Evolutionary conservation across 148 eudicot species (phyloP).

Genomic region (Diospyros lotus): DNA sequence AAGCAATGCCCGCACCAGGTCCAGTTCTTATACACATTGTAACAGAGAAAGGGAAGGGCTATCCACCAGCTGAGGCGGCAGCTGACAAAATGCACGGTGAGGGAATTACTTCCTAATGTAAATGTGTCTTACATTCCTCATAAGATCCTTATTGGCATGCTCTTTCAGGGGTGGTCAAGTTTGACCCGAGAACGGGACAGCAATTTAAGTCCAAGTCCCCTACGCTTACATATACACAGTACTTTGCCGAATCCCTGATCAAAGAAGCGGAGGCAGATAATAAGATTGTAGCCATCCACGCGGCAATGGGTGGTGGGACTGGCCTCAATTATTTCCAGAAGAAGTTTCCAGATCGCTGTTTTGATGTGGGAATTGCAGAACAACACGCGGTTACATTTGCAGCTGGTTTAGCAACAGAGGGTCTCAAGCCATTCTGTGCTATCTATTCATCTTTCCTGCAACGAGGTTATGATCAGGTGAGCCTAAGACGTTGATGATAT

Average conservation of each 20-base stretch:
- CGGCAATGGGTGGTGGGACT: slow-evolving; percentile 85
- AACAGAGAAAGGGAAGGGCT: slow-evolving; percentile 82
- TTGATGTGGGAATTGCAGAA: slow-evolving; percentile 78
- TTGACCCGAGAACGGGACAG: slow-evolving; percentile 59
- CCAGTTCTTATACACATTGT: slow-evolving; percentile 71
- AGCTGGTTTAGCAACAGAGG: slow-evolving; percentile 76
- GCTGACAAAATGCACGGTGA: slow-evolving; percentile 83
- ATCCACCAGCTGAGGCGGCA: slow-evolving; percentile 73
- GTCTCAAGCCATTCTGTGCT: slow-evolving; percentile 76
- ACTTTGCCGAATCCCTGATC: slow-evolving; percentile 59
- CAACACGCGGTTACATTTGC: slow-evolving; percentile 86
- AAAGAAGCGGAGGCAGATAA: slow-evolving; percentile 65
- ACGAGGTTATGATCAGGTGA: slow-evolving; percentile 74
- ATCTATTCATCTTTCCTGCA: slow-evolving; percentile 74
- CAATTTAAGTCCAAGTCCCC: slow-evolving; percentile 55
- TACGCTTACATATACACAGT: slow-evolving; percentile 61
- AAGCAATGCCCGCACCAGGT: slow-evolving; percentile 61
- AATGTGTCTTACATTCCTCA: neutral
- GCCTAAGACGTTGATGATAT: neutral
- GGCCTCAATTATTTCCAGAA: slow-evolving; percentile 70
- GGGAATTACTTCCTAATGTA: neutral
- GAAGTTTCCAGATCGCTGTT: slow-evolving; percentile 62
- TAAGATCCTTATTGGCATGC: neutral
- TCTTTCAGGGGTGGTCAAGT: slow-evolving; percentile 59
- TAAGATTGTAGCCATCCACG: slow-evolving; percentile 65